These are phyloP conservation scores for Fusarium newnesense DNA, from an alignment of 2,329 filamentous ascomycete genomes.

Conservation along the genomic window DNA sequence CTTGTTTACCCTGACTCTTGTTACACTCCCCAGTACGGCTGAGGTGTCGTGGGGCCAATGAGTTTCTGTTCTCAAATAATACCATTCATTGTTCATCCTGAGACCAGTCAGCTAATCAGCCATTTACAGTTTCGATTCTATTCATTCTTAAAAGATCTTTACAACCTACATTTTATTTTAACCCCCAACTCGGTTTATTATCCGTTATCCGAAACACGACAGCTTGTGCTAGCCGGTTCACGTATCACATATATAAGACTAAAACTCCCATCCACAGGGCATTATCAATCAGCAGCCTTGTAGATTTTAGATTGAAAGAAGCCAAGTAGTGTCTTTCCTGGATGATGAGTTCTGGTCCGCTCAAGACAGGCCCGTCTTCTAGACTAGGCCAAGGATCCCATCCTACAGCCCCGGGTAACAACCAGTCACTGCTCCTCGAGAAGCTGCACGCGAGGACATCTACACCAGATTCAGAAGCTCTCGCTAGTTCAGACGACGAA, in stretches of 20 bases:
- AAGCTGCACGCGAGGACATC: slow-evolving; percentile 83
- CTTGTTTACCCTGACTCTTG: slow-evolving; percentile 9
- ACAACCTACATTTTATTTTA: slow-evolving; percentile 22
- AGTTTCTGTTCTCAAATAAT: slow-evolving; percentile 24
- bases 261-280: not conserved
- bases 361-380: slow-evolving; percentile 60
- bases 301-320: slow-evolving; percentile 15
- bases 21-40: slow-evolving; percentile 15
- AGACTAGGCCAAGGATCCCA: slow-evolving; percentile 63
- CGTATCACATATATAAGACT: not conserved
- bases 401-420: slow-evolving; percentile 62
- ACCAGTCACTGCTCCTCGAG: slow-evolving; percentile 74
- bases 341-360: slow-evolving; percentile 62
- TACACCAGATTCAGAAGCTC: slow-evolving; percentile 92
- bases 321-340: slow-evolving; percentile 12
- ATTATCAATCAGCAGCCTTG: not conserved
- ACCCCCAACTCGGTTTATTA: slow-evolving; percentile 4
- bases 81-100: slow-evolving; percentile 27
- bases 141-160: slow-evolving; percentile 33
- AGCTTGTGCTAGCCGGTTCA: slow-evolving; percentile 9
- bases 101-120: slow-evolving; percentile 36
- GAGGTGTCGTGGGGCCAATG: slow-evolving; percentile 23
- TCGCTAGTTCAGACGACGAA: slow-evolving; percentile 96
- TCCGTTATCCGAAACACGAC: slow-evolving; percentile 2
- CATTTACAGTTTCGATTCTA: slow-evolving; percentile 36